Evolutionary conservation across 257 asterid species (phyloP).

Genomic region (Vinca minor): DNA sequence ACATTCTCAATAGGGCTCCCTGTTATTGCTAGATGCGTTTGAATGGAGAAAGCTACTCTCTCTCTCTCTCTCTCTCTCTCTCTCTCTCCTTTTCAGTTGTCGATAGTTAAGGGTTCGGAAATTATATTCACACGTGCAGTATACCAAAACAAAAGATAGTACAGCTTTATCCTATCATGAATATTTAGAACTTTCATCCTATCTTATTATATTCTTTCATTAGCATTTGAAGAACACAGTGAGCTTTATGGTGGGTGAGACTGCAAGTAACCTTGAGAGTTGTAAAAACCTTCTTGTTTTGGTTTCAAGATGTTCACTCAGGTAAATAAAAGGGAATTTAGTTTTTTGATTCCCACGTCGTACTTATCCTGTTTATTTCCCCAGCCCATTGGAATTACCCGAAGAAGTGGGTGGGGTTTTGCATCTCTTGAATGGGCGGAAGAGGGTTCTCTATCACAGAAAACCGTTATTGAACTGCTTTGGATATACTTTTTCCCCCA

Average conservation of each 20-base stretch:
- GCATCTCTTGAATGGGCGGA: not conserved
- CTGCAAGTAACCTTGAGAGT: not conserved
- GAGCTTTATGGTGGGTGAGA: not conserved
- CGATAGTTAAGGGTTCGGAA: no score
- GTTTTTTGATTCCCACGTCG: not conserved
- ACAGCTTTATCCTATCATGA: not conserved
- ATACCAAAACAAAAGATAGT: not conserved
- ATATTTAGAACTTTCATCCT: not conserved
- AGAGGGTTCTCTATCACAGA: not conserved
- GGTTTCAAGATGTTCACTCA: not conserved
- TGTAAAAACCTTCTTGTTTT: not conserved
- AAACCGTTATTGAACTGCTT: not conserved
- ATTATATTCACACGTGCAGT: no score
- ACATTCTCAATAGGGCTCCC: no score
- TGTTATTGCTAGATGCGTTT: no score
- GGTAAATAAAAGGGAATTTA: not conserved
- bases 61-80: no score
- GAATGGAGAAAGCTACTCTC: no score
- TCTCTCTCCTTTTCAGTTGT: no score
- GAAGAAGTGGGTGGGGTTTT: not conserved
- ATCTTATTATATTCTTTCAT: not conserved
- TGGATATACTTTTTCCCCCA: not conserved
- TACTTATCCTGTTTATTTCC: not conserved
- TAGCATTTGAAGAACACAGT: not conserved
- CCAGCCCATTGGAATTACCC: not conserved